phyloP scores from a whole-genome alignment of 2,329 filamentous ascomycete genomes.

The Erysiphe pisi region DNA sequence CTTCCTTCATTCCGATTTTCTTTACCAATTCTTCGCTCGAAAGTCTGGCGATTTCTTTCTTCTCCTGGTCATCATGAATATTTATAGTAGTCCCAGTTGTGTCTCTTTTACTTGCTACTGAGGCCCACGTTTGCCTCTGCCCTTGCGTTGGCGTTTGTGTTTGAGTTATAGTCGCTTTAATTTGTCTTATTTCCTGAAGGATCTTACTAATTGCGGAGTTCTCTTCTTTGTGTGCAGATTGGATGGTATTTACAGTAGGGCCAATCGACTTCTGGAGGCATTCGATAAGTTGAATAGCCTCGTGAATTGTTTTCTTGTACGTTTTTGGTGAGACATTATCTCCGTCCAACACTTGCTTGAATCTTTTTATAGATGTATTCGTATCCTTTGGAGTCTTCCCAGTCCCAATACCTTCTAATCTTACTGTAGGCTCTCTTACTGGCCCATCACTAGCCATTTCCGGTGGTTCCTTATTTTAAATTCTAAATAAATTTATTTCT shows the following conservation, averaged over 20 bases:
- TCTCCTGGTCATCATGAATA: background rate
- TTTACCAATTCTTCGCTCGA: slow-evolving; percentile 21
- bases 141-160: background rate
- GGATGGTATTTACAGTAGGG: background rate
- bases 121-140: background rate
- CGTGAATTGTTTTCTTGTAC: background rate
- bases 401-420: background rate
- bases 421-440: too few relatives aligned
- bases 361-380: background rate
- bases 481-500: too few relatives aligned
- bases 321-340: background rate
- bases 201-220: background rate
- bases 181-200: background rate
- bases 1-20: background rate
- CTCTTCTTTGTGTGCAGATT: background rate
- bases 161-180: background rate
- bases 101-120: background rate
- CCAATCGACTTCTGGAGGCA: background rate
- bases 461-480: too few relatives aligned
- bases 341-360: background rate
- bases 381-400: background rate
- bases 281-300: slow-evolving; percentile 4
- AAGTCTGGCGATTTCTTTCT: background rate
- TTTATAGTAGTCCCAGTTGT: background rate
- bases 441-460: too few relatives aligned